Evolutionary conservation across 2,329 filamentous ascomycete species (phyloP), one percentile per base, ranked within the genome.

Genomic region (Fusarium armeniacum): DNA sequence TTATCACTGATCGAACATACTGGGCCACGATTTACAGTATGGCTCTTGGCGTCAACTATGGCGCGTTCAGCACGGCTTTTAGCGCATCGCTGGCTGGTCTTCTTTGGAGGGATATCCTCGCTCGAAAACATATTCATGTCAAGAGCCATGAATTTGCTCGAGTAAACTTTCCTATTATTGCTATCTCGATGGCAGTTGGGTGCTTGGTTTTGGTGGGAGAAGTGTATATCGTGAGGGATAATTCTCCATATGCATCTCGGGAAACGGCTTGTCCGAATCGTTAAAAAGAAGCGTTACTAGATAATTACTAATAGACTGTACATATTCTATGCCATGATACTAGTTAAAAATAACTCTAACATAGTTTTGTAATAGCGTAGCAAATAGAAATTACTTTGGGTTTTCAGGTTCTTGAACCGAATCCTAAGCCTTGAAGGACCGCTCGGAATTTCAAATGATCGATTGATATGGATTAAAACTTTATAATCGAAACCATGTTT

Each of bases 21-120:
- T 93, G 90, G 90, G 91, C 86, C 0, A 91, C 90, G 0, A 87
- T 93, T 0, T 93, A 93, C 77, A 87, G 86, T 76, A 91, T 93
- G 89, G 91, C 91, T 0, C 79, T 93, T 0, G 90, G 90, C 3
- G 89, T 93, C 64, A 93, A 93, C 76, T 93, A 89, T 61, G 91
- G 91, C 6, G 91, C 91, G 0, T 93, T 93, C 75, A 92, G 90
- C 74, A 87, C 88, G 0, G 89, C 90, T 0, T 92, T 93, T 71
- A 91, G 89, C 67, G 91, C 90, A 0, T 92, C 90, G 0, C 78
- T 93, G 2, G 91, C 91, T 2, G 91, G 91, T 2, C 82, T 93
- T 11, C 80, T 93, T 0, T 93, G 91, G 91, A 83, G 89, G 4
- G 90, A 93, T 66, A 93, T 93, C 20, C 82, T 93, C 1, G 79